Conservation (phyloP, 1,284 basidiomycete genomes). For the Fomitiporia mediterranea region DNA sequence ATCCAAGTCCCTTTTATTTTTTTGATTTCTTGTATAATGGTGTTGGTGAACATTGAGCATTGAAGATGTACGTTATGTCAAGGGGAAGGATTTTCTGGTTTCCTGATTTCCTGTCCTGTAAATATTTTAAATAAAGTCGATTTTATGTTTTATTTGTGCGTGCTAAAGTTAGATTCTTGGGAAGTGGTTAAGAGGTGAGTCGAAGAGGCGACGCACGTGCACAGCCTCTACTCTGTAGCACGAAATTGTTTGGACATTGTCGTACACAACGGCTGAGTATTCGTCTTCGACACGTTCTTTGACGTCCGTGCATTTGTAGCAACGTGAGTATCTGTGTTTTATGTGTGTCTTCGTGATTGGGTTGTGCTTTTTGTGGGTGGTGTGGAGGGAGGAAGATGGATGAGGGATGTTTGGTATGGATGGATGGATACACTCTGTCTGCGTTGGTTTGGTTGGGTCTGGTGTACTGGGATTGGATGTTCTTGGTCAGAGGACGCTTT, state of each 20-base stretch:
- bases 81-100: too few relatives aligned
- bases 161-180: too few relatives aligned
- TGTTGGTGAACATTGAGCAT: too few relatives aligned
- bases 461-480: neutral
- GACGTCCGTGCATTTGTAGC: neutral
- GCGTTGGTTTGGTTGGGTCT: neutral
- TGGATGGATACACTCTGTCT: neutral
- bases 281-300: constrained; percentile 3
- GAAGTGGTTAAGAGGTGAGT: neutral
- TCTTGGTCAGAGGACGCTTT: neutral
- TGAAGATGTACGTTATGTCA: too few relatives aligned
- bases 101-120: too few relatives aligned
- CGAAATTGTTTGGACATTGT: neutral
- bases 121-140: too few relatives aligned
- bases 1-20: too few relatives aligned
- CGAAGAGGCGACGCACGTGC: neutral
- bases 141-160: too few relatives aligned
- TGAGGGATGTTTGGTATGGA: neutral
- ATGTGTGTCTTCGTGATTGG: neutral
- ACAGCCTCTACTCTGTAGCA: neutral
- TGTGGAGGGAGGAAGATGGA: neutral
- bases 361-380: neutral
- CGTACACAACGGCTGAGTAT: neutral
- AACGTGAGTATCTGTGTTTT: constrained; percentile 6
- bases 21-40: too few relatives aligned